Evolutionary conservation across 805 yeast species (phyloP).

Genomic region (Candida coquimbonensis): DNA sequence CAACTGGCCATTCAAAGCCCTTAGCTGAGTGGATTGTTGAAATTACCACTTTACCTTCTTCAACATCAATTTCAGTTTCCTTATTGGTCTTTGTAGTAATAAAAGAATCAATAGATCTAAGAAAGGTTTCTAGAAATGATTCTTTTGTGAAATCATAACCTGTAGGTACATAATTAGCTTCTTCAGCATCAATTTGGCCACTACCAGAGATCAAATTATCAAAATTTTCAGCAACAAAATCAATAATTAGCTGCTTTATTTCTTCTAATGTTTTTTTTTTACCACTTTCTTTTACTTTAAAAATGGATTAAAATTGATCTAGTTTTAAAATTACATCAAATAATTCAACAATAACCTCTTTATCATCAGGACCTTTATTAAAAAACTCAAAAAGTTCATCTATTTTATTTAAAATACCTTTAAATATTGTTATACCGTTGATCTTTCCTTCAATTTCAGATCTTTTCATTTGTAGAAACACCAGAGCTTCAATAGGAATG

Average conservation of each 20-base stretch:
- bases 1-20: conserved; percentile 94
- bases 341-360: conserved; percentile 2
- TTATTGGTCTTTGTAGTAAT: conserved; percentile 13
- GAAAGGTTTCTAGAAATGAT: conserved; percentile 25
- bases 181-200: background rate
- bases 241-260: conserved; percentile 30
- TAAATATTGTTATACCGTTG: conserved; percentile 4
- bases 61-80: conserved; percentile 15
- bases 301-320: conserved; percentile 2
- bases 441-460: background rate
- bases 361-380: background rate
- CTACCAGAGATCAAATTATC: background rate
- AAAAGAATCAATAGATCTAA: conserved; percentile 30
- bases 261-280: conserved; percentile 34
- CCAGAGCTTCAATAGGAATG: conserved; percentile 9
- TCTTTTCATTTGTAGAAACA: conserved; percentile 2
- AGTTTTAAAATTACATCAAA: conserved; percentile 11
- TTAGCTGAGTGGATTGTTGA: conserved; percentile 91
- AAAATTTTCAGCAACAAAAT: conserved; percentile 29
- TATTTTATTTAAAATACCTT: background rate
- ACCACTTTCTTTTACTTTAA: conserved; percentile 23
- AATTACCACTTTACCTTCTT: conserved; percentile 36
- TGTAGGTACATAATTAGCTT: background rate
- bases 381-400: conserved; percentile 3
- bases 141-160: background rate